phyloP scores from a whole-genome alignment of 1,139 yeast genomes.

The Blastobotrys persicus region DNA sequence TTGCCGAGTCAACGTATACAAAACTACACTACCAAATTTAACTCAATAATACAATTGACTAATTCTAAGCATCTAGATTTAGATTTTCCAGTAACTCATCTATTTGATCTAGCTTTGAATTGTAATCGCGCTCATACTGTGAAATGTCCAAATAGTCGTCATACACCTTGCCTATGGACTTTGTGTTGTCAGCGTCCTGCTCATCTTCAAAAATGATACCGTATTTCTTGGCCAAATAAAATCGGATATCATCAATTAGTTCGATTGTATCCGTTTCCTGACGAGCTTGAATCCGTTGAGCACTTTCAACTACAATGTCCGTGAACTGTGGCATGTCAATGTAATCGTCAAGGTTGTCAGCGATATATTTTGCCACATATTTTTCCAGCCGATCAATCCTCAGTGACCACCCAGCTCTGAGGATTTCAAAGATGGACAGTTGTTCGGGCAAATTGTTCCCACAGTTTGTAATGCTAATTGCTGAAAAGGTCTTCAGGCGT shows the following conservation, averaged over 20 bases:
- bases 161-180: conserved; percentile 12
- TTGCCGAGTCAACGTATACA: too few relatives aligned
- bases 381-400: conserved; percentile 64
- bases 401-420: conserved; percentile 67
- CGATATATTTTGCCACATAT: conserved; percentile 57
- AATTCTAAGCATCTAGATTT: conserved; percentile 24
- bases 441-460: conserved; percentile 23
- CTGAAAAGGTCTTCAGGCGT: conserved; percentile 62
- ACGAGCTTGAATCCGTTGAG: conserved; percentile 56
- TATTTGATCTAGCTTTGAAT: conserved; percentile 42
- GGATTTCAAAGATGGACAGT: conserved; percentile 50
- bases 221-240: conserved; percentile 54
- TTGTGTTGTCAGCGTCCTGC: conserved; percentile 16
- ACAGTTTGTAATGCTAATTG: conserved; percentile 53
- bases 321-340: conserved; percentile 40
- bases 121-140: conserved; percentile 31
- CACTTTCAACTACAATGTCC: conserved; percentile 48
- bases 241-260: conserved; percentile 72
- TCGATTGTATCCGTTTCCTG: conserved; percentile 80
- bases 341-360: conserved; percentile 47
- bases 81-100: conserved; percentile 46
- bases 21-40: too few relatives aligned
- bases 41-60: too few relatives aligned
- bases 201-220: conserved; percentile 29
- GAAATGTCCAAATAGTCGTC: conserved; percentile 20